These are phyloP conservation scores for Globisporangium polare DNA, from an alignment of 352 stramenopile species.

Conservation along the genomic window DNA sequence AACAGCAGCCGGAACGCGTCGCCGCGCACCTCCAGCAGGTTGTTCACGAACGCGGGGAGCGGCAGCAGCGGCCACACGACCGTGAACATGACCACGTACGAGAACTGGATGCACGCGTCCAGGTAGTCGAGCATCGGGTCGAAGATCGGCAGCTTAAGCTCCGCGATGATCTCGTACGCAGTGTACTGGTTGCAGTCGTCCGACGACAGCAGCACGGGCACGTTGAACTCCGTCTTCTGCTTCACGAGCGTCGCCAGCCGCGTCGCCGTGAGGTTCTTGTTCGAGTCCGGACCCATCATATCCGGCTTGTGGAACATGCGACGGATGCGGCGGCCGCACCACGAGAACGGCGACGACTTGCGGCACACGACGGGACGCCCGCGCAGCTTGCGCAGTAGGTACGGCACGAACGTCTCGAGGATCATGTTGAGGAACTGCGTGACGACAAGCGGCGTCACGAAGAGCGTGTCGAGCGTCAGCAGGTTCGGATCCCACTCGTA, in stretches of 20 bases:
- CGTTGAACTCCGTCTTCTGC: slow-evolving; percentile 60
- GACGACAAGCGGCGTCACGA: slow-evolving; percentile 85
- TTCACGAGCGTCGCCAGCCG: slow-evolving; percentile 64
- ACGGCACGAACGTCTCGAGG: slow-evolving; percentile 83
- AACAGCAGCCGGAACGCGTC: slow-evolving; percentile 83
- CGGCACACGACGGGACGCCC: slow-evolving; percentile 64
- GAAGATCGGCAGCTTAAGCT: slow-evolving; percentile 79
- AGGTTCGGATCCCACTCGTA: slow-evolving; percentile 71
- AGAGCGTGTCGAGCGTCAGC: slow-evolving; percentile 83
- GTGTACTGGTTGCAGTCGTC: slow-evolving; percentile 87
- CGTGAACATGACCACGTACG: slow-evolving; percentile 90
- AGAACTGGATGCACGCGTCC: slow-evolving; percentile 87
- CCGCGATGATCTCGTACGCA: slow-evolving; percentile 81
- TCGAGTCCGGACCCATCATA: slow-evolving; percentile 13
- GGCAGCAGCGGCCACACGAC: slow-evolving; percentile 87
- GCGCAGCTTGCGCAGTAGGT: slow-evolving; percentile 74
- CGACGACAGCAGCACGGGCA: slow-evolving; percentile 63
- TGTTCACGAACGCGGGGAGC: slow-evolving; percentile 84
- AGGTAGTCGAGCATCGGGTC: slow-evolving; percentile 86
- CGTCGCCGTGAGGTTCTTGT: slow-evolving; percentile 55
- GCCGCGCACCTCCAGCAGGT: slow-evolving; percentile 81
- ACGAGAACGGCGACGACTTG: slow-evolving; percentile 54
- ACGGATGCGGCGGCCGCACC: slow-evolving; percentile 43
- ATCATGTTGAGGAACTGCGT: slow-evolving; percentile 89
- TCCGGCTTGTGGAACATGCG: slow-evolving; percentile 23